Base-by-base conservation (phyloP, 768 basidiomycete species). In the Tylopilus vinaceipallidus region DNA sequence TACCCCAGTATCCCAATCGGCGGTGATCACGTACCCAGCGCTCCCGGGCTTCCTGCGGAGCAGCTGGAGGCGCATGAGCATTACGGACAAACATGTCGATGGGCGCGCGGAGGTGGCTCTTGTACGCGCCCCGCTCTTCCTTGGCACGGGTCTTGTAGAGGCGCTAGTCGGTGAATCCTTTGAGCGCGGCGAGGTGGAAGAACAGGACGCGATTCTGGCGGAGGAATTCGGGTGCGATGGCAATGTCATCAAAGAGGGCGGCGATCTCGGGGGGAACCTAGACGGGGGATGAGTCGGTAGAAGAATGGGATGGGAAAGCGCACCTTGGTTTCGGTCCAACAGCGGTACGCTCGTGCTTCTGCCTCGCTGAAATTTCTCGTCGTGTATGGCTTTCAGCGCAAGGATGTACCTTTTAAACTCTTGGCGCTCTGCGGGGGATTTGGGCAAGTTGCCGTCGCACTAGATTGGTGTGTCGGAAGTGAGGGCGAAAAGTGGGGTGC, bases 281-380 rank as follows among this genome's bases (percentile, higher is more conserved):
- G 17, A 23, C 8, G 26, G 16, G 14, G 8, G 26, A 6, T 17
- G 3, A 17, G 45, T 24, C 17, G 13, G 1, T 24, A 41, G 34
- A n/a, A n/a, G n/a, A n/a, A n/a, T n/a, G 8, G 10, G 23, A n/a
- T n/a, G n/a, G 9, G n/a, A 9, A 8, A 20, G 14, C 58, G 14
- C 44, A 78, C 79, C 38, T 70, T 72, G 19, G 79, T 78, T 45
- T 73, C 73, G 0, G 81, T 81, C 84, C 84, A 94, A 47, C 80
- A 80, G 23, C 89, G 83, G 66, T 90, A 95, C 0, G 88, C 91
- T 64, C 97, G 90, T 7, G 86, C 77, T 60, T 88, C n/a, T n/a
- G n/a, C n/a, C n/a, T n/a, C n/a, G n/a, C n/a, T n/a, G n/a, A n/a
- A n/a, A n/a, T n/a, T n/a, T n/a, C n/a, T n/a, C 93, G 63, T 99